phyloP scores from a whole-genome alignment of 179 eudicot genomes.

The Silene noctiflora region DNA sequence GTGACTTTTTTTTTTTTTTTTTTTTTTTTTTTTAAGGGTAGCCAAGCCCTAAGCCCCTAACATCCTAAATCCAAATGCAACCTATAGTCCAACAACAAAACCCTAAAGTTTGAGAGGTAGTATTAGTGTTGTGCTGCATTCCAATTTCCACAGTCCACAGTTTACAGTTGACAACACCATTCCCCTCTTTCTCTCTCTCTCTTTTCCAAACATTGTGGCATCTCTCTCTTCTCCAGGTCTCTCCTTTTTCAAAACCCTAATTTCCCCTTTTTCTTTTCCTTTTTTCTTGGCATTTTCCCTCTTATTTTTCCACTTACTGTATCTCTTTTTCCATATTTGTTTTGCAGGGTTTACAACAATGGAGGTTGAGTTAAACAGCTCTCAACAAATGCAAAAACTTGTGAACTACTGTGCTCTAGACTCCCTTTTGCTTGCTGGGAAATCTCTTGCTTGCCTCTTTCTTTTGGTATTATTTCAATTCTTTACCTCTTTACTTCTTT shows the following conservation, averaged over 20 bases:
- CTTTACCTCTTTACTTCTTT: background rate
- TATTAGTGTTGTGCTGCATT: background rate
- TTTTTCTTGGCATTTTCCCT: background rate
- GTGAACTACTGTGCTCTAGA: slow-evolving; percentile 23
- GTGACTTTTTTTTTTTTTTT: too few species aligned
- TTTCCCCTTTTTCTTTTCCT: background rate
- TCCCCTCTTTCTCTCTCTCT: background rate
- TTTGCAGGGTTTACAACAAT: slow-evolving; percentile 27
- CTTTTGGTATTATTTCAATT: slow-evolving; percentile 27
- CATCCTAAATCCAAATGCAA: background rate
- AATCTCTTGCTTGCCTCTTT: slow-evolving; percentile 37
- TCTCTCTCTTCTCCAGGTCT: slow-evolving; percentile 6
- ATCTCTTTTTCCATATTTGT: too few species aligned
- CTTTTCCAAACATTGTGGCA: slow-evolving; percentile 10
- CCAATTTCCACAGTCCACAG: background rate
- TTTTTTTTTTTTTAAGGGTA: too few species aligned
- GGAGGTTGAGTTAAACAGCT: slow-evolving; percentile 37
- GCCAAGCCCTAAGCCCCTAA: too few species aligned
- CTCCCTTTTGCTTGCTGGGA: slow-evolving; percentile 37
- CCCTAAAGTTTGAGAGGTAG: background rate
- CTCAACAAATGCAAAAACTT: slow-evolving; percentile 17
- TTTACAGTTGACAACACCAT: background rate
- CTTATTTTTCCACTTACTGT: too few species aligned
- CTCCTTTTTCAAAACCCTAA: slow-evolving; percentile 13
- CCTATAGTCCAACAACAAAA: background rate